Conservation (phyloP, 2,329 filamentous ascomycete species). For the Claviceps sp. region DNA sequence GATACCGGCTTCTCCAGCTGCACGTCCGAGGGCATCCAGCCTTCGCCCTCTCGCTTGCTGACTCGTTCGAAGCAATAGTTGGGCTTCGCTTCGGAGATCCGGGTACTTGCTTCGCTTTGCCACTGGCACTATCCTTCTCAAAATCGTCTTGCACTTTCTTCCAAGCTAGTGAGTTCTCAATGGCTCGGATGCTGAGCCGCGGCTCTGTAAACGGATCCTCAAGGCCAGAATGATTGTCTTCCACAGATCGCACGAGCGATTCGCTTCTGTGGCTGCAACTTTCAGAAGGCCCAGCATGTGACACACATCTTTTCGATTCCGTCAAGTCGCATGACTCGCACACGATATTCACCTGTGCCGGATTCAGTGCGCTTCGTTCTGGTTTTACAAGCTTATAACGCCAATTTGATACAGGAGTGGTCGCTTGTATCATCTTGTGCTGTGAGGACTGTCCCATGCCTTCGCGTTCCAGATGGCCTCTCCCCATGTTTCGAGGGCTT, state of each 20-base stretch:
- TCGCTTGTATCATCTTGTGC: background rate
- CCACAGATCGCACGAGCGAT: background rate
- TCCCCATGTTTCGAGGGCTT: background rate
- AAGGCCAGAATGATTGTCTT: background rate
- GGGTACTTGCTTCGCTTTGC: background rate
- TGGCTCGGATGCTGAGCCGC: slow-evolving; percentile 14
- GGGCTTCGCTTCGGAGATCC: background rate
- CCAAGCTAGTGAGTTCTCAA: slow-evolving; percentile 16
- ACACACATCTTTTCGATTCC: background rate
- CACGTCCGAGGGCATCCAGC: slow-evolving; percentile 21
- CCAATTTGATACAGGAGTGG: slow-evolving; percentile 8
- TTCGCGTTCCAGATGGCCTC: background rate
- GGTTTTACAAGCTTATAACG: slow-evolving; percentile 3
- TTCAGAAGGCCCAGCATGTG: background rate
- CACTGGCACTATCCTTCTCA: slow-evolving; percentile 1
- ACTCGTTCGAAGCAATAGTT: background rate
- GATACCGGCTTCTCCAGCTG: slow-evolving; percentile 28
- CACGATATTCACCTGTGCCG: background rate
- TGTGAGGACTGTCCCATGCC: background rate
- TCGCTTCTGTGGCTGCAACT: slow-evolving; percentile 1
- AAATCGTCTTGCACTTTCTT: slow-evolving; percentile 11
- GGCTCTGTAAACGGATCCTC: slow-evolving; percentile 7
- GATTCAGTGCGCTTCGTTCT: background rate
- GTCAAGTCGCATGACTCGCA: slow-evolving; percentile 9
- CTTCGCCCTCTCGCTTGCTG: background rate